These are phyloP conservation scores for Boechera divaricarpa DNA, from an alignment of 345 rosid species.

Conservation along the genomic window DNA sequence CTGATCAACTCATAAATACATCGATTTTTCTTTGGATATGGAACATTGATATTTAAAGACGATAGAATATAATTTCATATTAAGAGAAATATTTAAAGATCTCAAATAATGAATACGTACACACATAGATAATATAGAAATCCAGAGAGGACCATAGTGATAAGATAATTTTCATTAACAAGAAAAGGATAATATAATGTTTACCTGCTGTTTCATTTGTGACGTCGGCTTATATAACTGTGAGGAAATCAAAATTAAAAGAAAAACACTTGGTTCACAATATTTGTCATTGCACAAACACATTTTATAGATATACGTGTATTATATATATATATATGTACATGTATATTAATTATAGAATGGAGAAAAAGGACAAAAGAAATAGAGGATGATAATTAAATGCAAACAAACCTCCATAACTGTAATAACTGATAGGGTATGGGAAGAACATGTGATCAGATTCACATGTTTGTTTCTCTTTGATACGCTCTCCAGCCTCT, in stretches of 20 bases:
- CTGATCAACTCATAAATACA: background rate
- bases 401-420: conserved; percentile 49
- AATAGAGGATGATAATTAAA: conserved; percentile 17
- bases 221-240: background rate
- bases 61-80: background rate
- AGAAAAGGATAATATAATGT: conserved; percentile 18
- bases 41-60: background rate
- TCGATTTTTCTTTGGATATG: background rate
- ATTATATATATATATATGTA: background rate
- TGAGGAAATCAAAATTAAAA: conserved; percentile 5
- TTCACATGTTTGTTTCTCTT: conserved; percentile 17
- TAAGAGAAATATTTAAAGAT: background rate
- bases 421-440: conserved; percentile 59
- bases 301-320: background rate
- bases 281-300: conserved; percentile 2
- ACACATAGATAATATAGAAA: background rate
- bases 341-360: background rate
- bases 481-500: conserved; percentile 10
- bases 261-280: conserved; percentile 33
- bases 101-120: background rate
- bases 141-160: conserved; percentile 6
- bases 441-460: conserved; percentile 57
- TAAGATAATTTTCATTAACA: conserved; percentile 1
- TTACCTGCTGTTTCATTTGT: background rate
- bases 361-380: conserved; percentile 19